Evolutionary conservation across 805 yeast genomes (phyloP), one percentile per base, ranked within the genome.

Genomic region (Nakazawaea populi): DNA sequence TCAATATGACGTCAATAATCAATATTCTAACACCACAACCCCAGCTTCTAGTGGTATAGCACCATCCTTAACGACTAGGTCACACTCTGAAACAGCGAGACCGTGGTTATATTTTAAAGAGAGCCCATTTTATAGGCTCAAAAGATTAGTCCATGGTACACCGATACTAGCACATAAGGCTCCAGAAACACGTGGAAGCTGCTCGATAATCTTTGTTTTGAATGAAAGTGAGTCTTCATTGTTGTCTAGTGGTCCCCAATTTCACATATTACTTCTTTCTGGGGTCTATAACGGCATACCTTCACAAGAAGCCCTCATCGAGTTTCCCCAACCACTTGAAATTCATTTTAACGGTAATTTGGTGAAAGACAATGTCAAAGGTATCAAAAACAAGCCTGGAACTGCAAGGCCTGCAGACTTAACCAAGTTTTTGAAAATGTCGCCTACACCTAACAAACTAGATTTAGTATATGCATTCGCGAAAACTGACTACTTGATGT

Each of bases 401-500:
- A 83, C 96, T 0, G 85, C 90, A 1, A 77, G 80, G 54, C 97
- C 97, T 0, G 90, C 89, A 0, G 87, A 91, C 63, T 57, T 92
- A 41, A 86, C 96, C 0, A 72, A 72, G 2, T 69, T 70, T 41
- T 45, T 78, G n/a, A 54, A 62, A 28, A 56, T 60, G 1, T 54
- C 63, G 14, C 67, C 67, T 8, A 55, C 55, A 5, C 42, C 55
- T 27, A 85, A 82, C 59, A 59, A 62, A 7, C 60, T 85, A 36
- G 78, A 76, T 51, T 61, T 84, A 30, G 72, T 75, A 2, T 87
- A 84, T 60, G 83, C 84, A 0, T 82, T 77, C 59, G 76, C 87
- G 1, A 70, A 72, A 24, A 67, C 68, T 10, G 75, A 77, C 49
- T 82, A 65, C 59, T 62, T 80, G 40, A 59, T 83, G 7, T 82